Percentiles rank a stretch among this genome's conserved stretches.
Conservation (phyloP, 1,139 yeast species). For the Saccharomyces hybrid region DNA sequence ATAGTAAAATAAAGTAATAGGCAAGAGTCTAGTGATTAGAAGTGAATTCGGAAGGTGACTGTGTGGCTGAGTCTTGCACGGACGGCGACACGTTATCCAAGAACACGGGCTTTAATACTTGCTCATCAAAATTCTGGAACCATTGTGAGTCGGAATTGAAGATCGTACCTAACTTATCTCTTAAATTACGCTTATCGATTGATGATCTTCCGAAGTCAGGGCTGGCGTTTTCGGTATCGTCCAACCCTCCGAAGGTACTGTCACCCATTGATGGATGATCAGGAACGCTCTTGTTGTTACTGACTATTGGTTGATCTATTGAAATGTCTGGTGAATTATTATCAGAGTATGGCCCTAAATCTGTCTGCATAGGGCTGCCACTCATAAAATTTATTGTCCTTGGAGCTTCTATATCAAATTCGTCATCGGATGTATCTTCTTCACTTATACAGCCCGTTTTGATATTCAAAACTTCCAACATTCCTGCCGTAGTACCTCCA, state of each 20-base stretch:
- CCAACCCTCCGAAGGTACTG: background rate
- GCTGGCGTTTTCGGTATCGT: background rate
- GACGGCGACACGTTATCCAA: conserved; percentile 44
- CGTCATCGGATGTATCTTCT: conserved; percentile 80
- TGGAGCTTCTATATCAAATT: conserved; percentile 85
- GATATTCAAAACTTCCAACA: conserved; percentile 91
- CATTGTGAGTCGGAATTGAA: conserved; percentile 72
- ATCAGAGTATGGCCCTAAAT: conserved; percentile 24
- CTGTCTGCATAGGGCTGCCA: conserved; percentile 6
- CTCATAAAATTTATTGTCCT: conserved; percentile 26
- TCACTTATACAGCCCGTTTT: conserved; percentile 87
- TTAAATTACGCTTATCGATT: conserved; percentile 15
- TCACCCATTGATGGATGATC: background rate
- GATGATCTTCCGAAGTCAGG: conserved; percentile 10
- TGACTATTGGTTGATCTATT: conserved; percentile 6
- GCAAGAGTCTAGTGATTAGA: background rate
- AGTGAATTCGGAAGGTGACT: background rate
- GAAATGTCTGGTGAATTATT: conserved; percentile 13
- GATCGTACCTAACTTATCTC: conserved; percentile 33
- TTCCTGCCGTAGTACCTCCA: conserved; percentile 97
- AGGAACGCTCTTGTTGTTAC: background rate
- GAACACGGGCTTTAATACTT: conserved; percentile 90
- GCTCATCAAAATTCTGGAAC: conserved; percentile 91
- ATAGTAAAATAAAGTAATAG: background rate
- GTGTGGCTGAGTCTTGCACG: background rate